A percentile compares a stretch with the other conserved stretches of the same genome.
Evolutionary conservation across 2,329 filamentous ascomycete genomes (phyloP).

Genomic region (Chlorencoelia australis): DNA sequence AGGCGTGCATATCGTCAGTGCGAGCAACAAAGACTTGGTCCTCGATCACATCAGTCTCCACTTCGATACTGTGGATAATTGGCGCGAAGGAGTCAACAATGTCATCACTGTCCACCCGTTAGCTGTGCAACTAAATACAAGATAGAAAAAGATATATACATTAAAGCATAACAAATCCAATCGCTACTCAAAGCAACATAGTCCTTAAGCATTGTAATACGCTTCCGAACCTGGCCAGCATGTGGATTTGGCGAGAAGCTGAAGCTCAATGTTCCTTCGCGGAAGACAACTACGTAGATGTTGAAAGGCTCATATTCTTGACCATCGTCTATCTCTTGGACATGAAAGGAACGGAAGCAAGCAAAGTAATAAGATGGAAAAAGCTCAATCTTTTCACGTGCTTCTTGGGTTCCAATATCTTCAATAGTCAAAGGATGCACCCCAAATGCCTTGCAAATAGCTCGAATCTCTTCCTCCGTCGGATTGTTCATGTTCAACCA

Average conservation of each 20-base stretch:
- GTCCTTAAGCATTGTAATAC: conserved; percentile 87
- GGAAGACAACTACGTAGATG: conserved; percentile 93
- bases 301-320: conserved; percentile 91
- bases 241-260: conserved; percentile 84
- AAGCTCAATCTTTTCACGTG: conserved; percentile 95
- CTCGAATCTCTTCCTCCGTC: conserved; percentile 76
- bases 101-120: conserved; percentile 55
- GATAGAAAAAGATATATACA: conserved; percentile 46
- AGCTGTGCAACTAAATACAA: conserved; percentile 1
- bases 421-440: conserved; percentile 93
- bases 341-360: conserved; percentile 86
- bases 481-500: conserved; percentile 94
- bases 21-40: conserved; percentile 91
- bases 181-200: conserved; percentile 91
- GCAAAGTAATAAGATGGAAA: conserved; percentile 98
- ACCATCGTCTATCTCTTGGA: conserved; percentile 65
- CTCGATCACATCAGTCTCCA: conserved; percentile 85
- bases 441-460: conserved; percentile 87
- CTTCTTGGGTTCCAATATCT: conserved; percentile 91
- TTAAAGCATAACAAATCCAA: conserved; percentile 98
- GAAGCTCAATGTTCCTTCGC: conserved; percentile 89
- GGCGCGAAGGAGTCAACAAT: conserved; percentile 95
- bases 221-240: conserved; percentile 77
- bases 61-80: conserved; percentile 76
- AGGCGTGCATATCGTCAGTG: conserved; percentile 77